Evolutionary conservation across 306 rosid genomes (phyloP), one percentile per base, ranked within the genome.

Genomic region (Cucumis melo): DNA sequence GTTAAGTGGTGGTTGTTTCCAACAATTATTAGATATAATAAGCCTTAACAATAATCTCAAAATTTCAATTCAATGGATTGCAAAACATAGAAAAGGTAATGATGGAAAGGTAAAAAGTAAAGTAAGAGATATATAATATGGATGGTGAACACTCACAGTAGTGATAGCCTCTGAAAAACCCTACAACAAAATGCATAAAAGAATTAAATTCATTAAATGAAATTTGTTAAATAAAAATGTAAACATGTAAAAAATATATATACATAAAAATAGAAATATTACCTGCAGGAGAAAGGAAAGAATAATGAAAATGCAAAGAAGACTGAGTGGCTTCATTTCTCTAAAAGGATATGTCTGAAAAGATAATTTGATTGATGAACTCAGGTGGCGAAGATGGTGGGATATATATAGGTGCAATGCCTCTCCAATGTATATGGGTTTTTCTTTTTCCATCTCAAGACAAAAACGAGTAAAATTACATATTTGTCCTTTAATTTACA

Each of bases 151-250:
- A 55, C 86, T 73, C 74, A 85, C 89, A 66, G 8, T 70, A 46
- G 80, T 62, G 56, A 50, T 51, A 80, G 82, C 89, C 78, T 88
- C 85, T 13, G 80, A 82, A 68, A 80, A 48, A 62, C 75, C 91
- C 91, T 88, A 38, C 39, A 77, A 50, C 14, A 63, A 20, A 67
- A 20, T 67, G 7, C 3, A 39, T 5, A 42, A 32, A n/a, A 24
- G 6, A 67, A 67, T n/a, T n/a, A n/a, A 42, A 51, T 51, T 46
- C 17, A 46, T 46, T 46, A 46, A 46, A 46, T 46, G 53, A 42
- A 39, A 67, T 20, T 23, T 3, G 7, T 46, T 41, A 20, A 17
- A 65, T 0, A 17, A 9, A 19, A 65, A 62, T 27, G 29, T 1
- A 27, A 27, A 27, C 29, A 62, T 29, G 10, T 6, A 12, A 46